These are phyloP conservation scores for Triticum urartu DNA, from an alignment of 176 grass and related monocot genomes.

Conservation along the genomic window DNA sequence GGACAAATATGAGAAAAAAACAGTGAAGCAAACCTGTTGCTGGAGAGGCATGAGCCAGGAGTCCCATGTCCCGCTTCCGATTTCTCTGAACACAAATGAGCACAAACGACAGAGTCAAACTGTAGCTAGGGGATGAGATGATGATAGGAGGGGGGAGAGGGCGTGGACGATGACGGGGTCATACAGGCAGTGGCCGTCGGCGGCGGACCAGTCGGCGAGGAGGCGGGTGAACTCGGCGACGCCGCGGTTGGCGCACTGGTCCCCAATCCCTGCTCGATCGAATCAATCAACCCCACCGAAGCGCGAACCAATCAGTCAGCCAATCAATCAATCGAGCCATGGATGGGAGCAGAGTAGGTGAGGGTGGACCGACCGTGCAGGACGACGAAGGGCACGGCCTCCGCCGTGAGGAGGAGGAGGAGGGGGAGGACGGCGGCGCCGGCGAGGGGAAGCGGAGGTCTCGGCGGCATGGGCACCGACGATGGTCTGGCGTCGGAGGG, in stretches of 20 bases:
- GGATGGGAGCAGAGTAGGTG: neutral
- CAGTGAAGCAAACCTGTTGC: constrained; percentile 49
- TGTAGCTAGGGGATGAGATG: neutral
- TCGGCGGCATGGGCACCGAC: neutral
- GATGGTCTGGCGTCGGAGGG: neutral
- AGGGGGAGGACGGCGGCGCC: neutral
- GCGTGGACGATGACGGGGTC: neutral
- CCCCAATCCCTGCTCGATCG: constrained; percentile 50
- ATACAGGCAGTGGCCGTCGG: constrained; percentile 81
- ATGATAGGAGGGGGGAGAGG: neutral
- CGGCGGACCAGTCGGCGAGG: constrained; percentile 67
- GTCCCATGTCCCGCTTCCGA: constrained; percentile 69
- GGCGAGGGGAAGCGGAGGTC: neutral
- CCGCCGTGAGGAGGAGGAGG: neutral
- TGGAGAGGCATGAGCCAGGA: constrained; percentile 89
- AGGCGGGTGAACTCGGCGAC: constrained; percentile 53
- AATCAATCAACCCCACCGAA: too few relatives aligned
- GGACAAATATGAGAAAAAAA: too few relatives aligned
- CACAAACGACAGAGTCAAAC: neutral
- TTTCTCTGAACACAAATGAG: constrained; percentile 48
- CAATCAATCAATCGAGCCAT: too few relatives aligned
- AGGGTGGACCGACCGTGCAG: constrained; percentile 47
- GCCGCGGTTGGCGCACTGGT: constrained; percentile 71
- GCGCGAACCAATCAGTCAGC: neutral
- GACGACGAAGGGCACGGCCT: constrained; percentile 64